Percentiles rank a stretch among this genome's conserved stretches.
These are phyloP conservation scores for Diaporthe citri DNA, from an alignment of 2,329 filamentous ascomycete species.

Conservation along the genomic window DNA sequence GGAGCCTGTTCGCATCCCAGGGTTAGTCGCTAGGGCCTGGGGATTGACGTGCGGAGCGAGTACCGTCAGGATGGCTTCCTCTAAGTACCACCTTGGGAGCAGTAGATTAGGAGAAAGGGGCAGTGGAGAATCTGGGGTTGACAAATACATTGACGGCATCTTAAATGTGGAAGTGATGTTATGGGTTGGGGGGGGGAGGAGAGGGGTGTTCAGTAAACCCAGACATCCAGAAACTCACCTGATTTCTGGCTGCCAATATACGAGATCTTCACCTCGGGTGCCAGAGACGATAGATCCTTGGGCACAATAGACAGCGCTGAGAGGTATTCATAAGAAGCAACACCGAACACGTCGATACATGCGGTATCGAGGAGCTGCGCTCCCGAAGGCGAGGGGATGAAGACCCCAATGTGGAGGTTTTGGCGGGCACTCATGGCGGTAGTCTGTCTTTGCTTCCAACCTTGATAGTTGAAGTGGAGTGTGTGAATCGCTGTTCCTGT, in stretches of 20 bases:
- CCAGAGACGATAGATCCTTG: slow-evolving; percentile 52
- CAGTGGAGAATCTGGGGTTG: background rate
- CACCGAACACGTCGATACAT: slow-evolving; percentile 62
- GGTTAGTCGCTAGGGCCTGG: background rate
- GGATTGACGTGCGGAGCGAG: background rate
- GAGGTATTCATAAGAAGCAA: slow-evolving; percentile 61
- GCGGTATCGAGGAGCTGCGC: slow-evolving; percentile 65
- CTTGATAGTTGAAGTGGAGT: background rate
- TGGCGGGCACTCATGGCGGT: slow-evolving; percentile 33
- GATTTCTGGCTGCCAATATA: slow-evolving; percentile 54
- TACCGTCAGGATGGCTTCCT: too few relatives aligned
- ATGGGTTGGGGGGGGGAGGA: too few relatives aligned
- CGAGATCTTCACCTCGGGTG: slow-evolving; percentile 57
- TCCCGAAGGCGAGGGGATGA: slow-evolving; percentile 53
- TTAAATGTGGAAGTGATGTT: background rate
- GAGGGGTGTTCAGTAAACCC: too few relatives aligned
- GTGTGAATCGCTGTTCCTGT: background rate
- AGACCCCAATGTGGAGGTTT: slow-evolving; percentile 63
- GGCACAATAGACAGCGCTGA: slow-evolving; percentile 50
- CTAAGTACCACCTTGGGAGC: background rate
- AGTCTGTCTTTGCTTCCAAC: background rate
- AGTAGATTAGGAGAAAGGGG: background rate
- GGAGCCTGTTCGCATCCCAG: slow-evolving; percentile 41
- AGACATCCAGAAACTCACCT: background rate
- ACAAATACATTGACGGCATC: background rate